Percentiles rank a stretch among this genome's conserved stretches.
Evolutionary conservation across 169 alveolate species (phyloP).

Genomic region (Plasmodium cynomolgi): DNA sequence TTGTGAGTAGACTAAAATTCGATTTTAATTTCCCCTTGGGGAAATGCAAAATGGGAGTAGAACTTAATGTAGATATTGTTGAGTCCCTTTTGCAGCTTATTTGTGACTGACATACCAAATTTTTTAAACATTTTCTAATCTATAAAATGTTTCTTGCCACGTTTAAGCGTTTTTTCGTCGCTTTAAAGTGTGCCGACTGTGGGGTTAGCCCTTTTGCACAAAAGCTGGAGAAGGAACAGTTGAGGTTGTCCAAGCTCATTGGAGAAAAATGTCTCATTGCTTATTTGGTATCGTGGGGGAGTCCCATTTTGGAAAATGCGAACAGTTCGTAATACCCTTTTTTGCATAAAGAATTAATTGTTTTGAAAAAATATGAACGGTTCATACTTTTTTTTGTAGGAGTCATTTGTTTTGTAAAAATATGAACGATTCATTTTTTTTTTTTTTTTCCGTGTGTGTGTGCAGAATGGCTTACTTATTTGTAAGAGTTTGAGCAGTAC

Average conservation of each 20-base stretch:
- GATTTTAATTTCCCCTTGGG: not conserved
- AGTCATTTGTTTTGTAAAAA: not conserved
- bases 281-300: not conserved
- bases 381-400: constrained; percentile 9
- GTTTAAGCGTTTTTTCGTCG: not conserved
- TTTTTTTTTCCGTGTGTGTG: not conserved
- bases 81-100: not conserved
- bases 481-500: constrained; percentile 8
- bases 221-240: not conserved
- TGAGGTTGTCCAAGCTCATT: not conserved
- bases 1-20: not conserved
- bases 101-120: not conserved
- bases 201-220: not conserved
- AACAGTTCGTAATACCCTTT: not conserved
- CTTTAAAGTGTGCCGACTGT: not conserved
- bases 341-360: not conserved
- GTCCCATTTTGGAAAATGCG: not conserved
- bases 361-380: constrained; percentile 19
- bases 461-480: not conserved
- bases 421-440: not conserved
- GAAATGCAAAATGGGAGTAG: not conserved
- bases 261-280: not conserved
- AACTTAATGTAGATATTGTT: not conserved
- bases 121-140: not conserved
- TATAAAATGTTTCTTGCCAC: not conserved